Percentiles rank a stretch among this genome's conserved stretches.
Evolutionary conservation across 2,329 filamentous ascomycete genomes (phyloP).

Genomic region (Elsinoe australis): DNA sequence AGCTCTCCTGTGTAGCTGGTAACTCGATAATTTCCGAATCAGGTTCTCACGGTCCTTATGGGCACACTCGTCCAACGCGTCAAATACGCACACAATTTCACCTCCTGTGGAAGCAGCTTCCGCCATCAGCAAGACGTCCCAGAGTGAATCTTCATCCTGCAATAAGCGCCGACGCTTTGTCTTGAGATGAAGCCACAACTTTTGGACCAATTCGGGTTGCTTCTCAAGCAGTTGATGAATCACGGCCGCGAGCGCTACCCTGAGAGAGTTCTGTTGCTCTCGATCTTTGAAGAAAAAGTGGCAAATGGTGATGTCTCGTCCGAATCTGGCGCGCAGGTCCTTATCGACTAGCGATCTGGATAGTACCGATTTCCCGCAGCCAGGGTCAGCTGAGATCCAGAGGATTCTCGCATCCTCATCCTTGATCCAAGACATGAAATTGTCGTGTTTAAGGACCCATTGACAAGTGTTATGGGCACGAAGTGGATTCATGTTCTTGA

Average conservation of each 20-base stretch:
- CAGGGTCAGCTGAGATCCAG: constrained; percentile 36
- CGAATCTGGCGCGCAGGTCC: constrained; percentile 19
- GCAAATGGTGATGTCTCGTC: constrained; percentile 20
- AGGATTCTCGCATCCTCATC: constrained; percentile 27
- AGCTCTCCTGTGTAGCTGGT: constrained; percentile 12
- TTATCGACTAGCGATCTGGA: constrained; percentile 31
- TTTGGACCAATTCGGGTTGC: constrained; percentile 25
- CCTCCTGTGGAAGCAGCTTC: constrained; percentile 12
- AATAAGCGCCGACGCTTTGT: constrained; percentile 22
- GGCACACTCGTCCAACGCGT: constrained; percentile 27
- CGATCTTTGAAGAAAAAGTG: constrained; percentile 38
- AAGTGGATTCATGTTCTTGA: constrained; percentile 31
- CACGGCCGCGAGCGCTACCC: constrained; percentile 30
- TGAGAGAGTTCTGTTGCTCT: constrained; percentile 28
- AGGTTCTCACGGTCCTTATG: constrained; percentile 17
- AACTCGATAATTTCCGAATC: constrained; percentile 15
- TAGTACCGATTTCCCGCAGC: constrained; percentile 38
- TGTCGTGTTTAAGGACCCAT: constrained; percentile 29
- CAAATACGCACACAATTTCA: constrained; percentile 23
- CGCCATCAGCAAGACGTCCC: constrained; percentile 19
- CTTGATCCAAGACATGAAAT: constrained; percentile 27
- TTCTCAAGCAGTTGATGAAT: constrained; percentile 34
- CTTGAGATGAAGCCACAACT: constrained; percentile 21
- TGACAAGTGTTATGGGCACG: constrained; percentile 29
- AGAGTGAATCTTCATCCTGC: constrained; percentile 19